Evolutionary conservation across 805 yeast species (phyloP), one percentile per base, ranked within the genome.

Genomic region (Sporopachydermia quercuum): DNA sequence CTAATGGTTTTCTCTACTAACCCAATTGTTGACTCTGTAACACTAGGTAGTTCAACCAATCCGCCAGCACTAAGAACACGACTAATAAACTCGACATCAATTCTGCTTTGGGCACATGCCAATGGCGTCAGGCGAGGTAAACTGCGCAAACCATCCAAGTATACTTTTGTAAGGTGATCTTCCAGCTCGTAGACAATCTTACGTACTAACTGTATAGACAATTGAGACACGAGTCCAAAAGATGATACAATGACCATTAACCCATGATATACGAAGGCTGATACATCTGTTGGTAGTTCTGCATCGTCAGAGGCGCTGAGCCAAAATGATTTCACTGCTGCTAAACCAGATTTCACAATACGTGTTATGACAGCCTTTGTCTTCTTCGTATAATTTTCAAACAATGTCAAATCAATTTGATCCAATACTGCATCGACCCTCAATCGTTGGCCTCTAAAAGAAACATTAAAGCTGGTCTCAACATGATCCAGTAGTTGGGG

Each of bases 171-270:
- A 35, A 58, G 54, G 50, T 59, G 68, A 37, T 56, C 66, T 55
- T 52, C 65, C 40, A 70, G 54, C 37, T 66, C 71, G 17, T 59
- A 54, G n/a, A 74, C 51, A 2, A 74, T 66, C 8, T 60, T 57
- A 15, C 55, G 52, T 6, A 73, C 62, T 33, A 74, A 49, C 27
- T 60, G 64, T 2, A 69, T 64, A 0, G 76, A 69, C 11, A 71
- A 65, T 36, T 63, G 63, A 19, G 60, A 51, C 30, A 74, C 72
- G 36, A 65, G 66, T 8, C 30, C 30, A n/a, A 23, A 23, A 15
- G 76, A 61, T 47, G 74, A 77, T 1, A 70, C 69, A 15, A 63
- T 59, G 3, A 75, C 71, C 13, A 76, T 47, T 15, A 68, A 52
- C 55, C 70, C 61, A 34, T 74, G 45, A 40, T 70, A 68, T 3